Conservation (phyloP, 768 basidiomycete species). For the Jaapia argillacea region DNA sequence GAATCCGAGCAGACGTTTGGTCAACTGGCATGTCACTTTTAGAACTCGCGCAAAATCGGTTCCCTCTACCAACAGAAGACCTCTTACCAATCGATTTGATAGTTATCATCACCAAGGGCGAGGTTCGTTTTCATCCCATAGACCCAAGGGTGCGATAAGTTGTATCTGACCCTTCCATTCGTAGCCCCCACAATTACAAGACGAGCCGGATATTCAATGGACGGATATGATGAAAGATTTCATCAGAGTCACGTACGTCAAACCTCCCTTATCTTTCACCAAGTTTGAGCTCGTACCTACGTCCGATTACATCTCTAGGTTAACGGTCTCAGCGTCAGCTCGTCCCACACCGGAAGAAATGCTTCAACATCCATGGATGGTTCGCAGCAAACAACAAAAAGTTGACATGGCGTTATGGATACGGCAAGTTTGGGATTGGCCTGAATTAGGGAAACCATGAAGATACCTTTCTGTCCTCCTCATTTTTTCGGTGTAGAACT, state of each 20-base stretch:
- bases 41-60: constrained; percentile 81
- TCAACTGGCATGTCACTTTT: constrained; percentile 85
- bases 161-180: constrained; percentile 5
- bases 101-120: constrained; percentile 68
- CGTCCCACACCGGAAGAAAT: constrained; percentile 74
- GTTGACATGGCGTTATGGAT: constrained; percentile 83
- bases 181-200: constrained; percentile 63
- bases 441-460: too few relatives aligned
- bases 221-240: constrained; percentile 79
- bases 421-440: constrained; percentile 68
- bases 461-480: too few relatives aligned
- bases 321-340: constrained; percentile 49
- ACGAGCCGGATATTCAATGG: constrained; percentile 54
- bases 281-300: constrained; percentile 2
- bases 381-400: constrained; percentile 56
- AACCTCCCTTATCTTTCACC: background rate
- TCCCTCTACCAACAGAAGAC: constrained; percentile 75
- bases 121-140: constrained; percentile 29
- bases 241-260: constrained; percentile 61
- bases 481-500: too few relatives aligned
- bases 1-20: constrained; percentile 94
- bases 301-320: constrained; percentile 24
- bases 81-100: constrained; percentile 80
- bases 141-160: constrained; percentile 4
- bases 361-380: constrained; percentile 72